Conservation (phyloP, 345 rosid genomes). For the Turritis glabra region DNA sequence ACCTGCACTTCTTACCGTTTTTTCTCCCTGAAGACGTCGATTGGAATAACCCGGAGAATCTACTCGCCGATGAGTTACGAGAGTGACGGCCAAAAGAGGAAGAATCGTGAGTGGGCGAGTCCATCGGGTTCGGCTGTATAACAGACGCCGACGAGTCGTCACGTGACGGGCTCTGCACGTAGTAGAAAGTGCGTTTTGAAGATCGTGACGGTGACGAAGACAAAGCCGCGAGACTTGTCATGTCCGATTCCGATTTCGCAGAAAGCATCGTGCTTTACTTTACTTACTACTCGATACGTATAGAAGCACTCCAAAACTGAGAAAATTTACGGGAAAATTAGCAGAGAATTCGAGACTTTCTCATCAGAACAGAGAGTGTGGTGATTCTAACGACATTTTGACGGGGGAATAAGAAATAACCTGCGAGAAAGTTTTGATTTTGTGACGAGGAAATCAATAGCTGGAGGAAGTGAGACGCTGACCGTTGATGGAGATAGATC, state of each 20-base stretch:
- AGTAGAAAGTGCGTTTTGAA: constrained; percentile 70
- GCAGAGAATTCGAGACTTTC: background rate
- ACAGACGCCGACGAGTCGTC: constrained; percentile 88
- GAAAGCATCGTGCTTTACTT: constrained; percentile 49
- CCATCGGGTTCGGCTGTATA: constrained; percentile 76
- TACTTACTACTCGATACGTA: background rate
- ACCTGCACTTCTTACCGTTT: constrained; percentile 44
- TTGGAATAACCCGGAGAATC: constrained; percentile 73
- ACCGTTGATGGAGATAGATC: background rate
- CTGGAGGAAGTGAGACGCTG: background rate
- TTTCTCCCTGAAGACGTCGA: constrained; percentile 72
- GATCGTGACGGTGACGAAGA: constrained; percentile 65
- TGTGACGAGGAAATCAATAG: background rate
- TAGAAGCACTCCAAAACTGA: background rate
- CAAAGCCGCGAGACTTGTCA: constrained; percentile 71
- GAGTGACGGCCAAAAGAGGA: constrained; percentile 77
- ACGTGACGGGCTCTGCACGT: constrained; percentile 85
- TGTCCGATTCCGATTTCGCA: constrained; percentile 68
- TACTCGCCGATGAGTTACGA: constrained; percentile 76
- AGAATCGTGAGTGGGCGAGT: constrained; percentile 75
- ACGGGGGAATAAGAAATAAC: background rate
- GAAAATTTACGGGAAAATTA: too few species aligned
- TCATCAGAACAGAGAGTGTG: background rate
- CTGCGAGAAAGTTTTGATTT: background rate
- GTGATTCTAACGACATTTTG: background rate